A percentile compares a stretch with the other conserved stretches of the same genome.
Evolutionary conservation across 73 alveolate species (phyloP).

Genomic region (Tetrahymena thermophila): DNA sequence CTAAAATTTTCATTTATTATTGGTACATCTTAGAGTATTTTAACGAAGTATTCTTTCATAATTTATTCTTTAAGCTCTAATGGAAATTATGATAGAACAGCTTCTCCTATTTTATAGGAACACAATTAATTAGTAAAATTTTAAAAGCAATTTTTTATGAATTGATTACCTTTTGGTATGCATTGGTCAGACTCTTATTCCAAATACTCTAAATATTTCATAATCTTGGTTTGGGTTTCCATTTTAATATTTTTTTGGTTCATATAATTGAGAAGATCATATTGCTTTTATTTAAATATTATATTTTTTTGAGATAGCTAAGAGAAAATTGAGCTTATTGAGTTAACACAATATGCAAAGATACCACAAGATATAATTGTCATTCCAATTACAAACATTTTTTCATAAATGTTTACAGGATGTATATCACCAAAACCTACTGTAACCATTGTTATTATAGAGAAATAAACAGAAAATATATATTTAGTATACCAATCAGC

Average conservation of each 20-base stretch:
- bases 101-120: neutral
- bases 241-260: neutral
- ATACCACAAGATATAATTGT: constrained; percentile 28
- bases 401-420: constrained; percentile 19
- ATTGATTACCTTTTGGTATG: neutral
- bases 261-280: constrained; percentile 33
- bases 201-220: neutral
- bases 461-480: constrained; percentile 17
- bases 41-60: neutral
- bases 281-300: constrained; percentile 20
- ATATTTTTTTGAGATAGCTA: constrained; percentile 20
- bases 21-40: neutral
- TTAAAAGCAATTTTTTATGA: neutral
- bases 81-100: neutral
- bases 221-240: neutral
- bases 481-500: neutral
- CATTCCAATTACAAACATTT: constrained; percentile 30
- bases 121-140: neutral
- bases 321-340: constrained; percentile 21
- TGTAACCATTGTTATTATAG: constrained; percentile 35
- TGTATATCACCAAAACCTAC: constrained; percentile 44
- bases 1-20: neutral
- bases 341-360: constrained; percentile 33
- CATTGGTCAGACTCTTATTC: neutral
- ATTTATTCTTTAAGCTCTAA: neutral